A percentile compares a stretch with the other conserved stretches of the same genome.
These are phyloP conservation scores for Astrothelium subdiscretum DNA, from an alignment of 495 filamentous ascomycete species.

Conservation along the genomic window DNA sequence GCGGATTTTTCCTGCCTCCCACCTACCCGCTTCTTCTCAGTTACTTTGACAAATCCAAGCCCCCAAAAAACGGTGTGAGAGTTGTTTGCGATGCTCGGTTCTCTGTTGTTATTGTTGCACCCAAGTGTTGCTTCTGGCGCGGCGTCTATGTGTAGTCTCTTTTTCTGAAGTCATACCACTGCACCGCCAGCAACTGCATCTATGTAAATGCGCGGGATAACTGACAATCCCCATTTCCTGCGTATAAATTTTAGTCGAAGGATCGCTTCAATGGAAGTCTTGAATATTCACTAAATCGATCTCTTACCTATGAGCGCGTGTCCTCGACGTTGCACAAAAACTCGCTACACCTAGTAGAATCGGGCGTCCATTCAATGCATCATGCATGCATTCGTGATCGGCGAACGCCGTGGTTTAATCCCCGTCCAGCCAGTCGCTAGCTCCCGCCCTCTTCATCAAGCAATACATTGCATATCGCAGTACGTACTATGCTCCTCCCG, in stretches of 20 bases:
- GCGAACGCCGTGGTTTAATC: background rate
- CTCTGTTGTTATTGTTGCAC: background rate
- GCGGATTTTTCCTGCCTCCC: background rate
- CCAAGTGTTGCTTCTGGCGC: background rate
- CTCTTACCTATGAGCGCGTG: background rate
- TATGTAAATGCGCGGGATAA: constrained; percentile 3
- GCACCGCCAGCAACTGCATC: background rate
- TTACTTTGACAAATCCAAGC: background rate
- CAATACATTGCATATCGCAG: background rate
- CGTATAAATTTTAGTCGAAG: background rate
- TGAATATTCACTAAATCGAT: background rate
- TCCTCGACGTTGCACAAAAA: background rate
- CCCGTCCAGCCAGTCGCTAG: background rate
- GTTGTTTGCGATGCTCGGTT: background rate
- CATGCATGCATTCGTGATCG: background rate
- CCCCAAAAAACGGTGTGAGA: background rate
- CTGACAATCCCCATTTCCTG: background rate
- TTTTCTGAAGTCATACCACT: background rate
- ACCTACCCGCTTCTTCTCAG: background rate
- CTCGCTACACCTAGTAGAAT: background rate
- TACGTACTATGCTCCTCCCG: background rate
- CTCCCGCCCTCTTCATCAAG: background rate
- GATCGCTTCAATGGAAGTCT: background rate
- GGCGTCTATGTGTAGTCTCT: background rate
- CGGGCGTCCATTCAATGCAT: background rate